Percentiles rank a stretch among this genome's conserved stretches.
Conservation (phyloP, 805 yeast genomes). For the Hanseniaspora osmophila region DNA sequence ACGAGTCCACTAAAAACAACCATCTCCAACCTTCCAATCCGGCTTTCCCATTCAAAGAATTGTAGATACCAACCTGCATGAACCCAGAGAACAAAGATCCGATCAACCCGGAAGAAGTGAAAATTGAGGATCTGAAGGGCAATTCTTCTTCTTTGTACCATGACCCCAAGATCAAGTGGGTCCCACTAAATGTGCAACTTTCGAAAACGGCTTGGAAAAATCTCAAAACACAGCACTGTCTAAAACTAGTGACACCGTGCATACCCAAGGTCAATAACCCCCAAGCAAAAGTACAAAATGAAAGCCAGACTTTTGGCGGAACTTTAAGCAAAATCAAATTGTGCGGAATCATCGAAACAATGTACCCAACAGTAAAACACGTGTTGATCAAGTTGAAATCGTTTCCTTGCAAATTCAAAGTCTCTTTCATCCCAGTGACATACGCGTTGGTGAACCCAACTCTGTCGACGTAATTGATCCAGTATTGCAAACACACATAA, state of each 20-base stretch:
- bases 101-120: constrained; percentile 38
- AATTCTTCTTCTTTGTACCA: constrained; percentile 39
- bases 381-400: constrained; percentile 40
- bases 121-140: constrained; percentile 38
- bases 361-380: constrained; percentile 46
- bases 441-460: constrained; percentile 44
- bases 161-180: constrained; percentile 38
- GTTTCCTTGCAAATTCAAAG: constrained; percentile 31
- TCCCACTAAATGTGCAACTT: constrained; percentile 40
- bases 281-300: constrained; percentile 43
- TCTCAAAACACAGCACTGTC: constrained; percentile 41
- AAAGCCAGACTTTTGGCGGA: constrained; percentile 43
- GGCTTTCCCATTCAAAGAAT: constrained; percentile 29
- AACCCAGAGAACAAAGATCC: constrained; percentile 43
- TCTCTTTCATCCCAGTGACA: constrained; percentile 56
- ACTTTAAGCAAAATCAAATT: constrained; percentile 37
- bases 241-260: constrained; percentile 32
- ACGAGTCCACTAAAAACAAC: constrained; percentile 51
- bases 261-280: constrained; percentile 39
- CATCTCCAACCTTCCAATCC: constrained; percentile 54
- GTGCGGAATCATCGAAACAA: constrained; percentile 48
- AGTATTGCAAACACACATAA: constrained; percentile 22
- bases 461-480: constrained; percentile 44
- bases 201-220: constrained; percentile 52
- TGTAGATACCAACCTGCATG: constrained; percentile 43